These are phyloP conservation scores for Aspergillus pseudonomiae DNA, from an alignment of 2,329 filamentous ascomycete species.

Conservation along the genomic window DNA sequence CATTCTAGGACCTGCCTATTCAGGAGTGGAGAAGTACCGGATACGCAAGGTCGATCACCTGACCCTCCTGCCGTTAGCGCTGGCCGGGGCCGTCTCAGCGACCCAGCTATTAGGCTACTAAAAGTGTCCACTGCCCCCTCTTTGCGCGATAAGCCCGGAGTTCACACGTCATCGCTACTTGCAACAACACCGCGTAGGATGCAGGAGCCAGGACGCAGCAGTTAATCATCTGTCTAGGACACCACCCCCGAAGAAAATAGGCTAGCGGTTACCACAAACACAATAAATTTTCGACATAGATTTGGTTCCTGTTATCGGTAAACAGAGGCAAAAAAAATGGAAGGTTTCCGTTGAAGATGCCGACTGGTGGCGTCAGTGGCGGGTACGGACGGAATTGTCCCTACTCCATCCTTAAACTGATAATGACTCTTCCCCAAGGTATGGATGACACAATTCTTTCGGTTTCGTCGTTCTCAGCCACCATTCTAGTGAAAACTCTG, in stretches of 20 bases:
- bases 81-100: not conserved
- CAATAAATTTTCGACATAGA: not conserved
- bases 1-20: not conserved
- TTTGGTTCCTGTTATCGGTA: not conserved
- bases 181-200: not conserved
- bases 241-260: not conserved
- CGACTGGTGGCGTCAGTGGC: constrained; percentile 32
- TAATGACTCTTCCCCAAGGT: not conserved
- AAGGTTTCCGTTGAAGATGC: constrained; percentile 12
- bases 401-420: constrained; percentile 5
- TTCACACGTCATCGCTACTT: constrained; percentile 22
- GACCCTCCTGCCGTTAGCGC: constrained; percentile 5
- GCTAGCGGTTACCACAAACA: not conserved
- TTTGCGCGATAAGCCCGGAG: constrained; percentile 9
- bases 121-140: constrained; percentile 8
- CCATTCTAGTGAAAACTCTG: constrained; percentile 4
- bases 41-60: constrained; percentile 6
- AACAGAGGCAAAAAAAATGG: not conserved
- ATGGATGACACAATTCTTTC: not conserved
- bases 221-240: not conserved
- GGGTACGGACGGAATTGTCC: constrained; percentile 21
- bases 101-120: constrained; percentile 2
- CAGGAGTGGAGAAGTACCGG: constrained; percentile 1
- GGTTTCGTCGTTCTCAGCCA: not conserved
- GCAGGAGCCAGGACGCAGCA: not conserved